A percentile compares a stretch with the other conserved stretches of the same genome.
phyloP scores from a whole-genome alignment of 768 basidiomycete species.

The Fomitopsis pulvina region DNA sequence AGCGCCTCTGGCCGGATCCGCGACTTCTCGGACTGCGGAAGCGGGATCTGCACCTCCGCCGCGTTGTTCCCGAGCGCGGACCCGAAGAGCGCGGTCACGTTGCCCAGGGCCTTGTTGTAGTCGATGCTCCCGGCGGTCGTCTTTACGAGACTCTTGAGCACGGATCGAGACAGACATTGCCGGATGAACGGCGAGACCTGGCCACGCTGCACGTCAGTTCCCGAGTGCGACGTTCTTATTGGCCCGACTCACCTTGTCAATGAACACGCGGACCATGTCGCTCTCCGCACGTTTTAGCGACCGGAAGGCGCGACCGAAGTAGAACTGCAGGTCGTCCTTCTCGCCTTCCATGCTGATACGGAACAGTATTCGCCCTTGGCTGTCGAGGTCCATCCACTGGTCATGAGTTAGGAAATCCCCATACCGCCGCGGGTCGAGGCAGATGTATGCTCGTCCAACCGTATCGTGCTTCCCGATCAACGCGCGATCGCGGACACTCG shows the following conservation, averaged over 20 bases:
- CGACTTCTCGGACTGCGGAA: slow-evolving; percentile 69
- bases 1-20: slow-evolving; percentile 74
- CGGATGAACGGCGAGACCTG: slow-evolving; percentile 94
- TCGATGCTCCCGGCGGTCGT: slow-evolving; percentile 47
- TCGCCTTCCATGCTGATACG: slow-evolving; percentile 98
- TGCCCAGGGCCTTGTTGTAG: slow-evolving; percentile 86
- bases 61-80: slow-evolving; percentile 63
- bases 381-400: slow-evolving; percentile 86
- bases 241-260: slow-evolving; percentile 74
- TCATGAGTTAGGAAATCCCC: slow-evolving; percentile 89
- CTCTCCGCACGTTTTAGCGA: slow-evolving; percentile 88
- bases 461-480: slow-evolving; percentile 90
- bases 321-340: slow-evolving; percentile 96
- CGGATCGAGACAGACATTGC: slow-evolving; percentile 71
- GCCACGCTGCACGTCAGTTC: not conserved
- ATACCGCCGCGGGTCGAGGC: slow-evolving; percentile 83
- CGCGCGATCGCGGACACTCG: slow-evolving; percentile 87
- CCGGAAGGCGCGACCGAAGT: slow-evolving; percentile 93
- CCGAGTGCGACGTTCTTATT: not conserved
- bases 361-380: slow-evolving; percentile 75
- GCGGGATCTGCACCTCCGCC: slow-evolving; percentile 70
- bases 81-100: slow-evolving; percentile 75
- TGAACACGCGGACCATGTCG: slow-evolving; percentile 94
- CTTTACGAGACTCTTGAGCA: slow-evolving; percentile 78
- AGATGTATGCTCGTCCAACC: slow-evolving; percentile 86